Evolutionary conservation across 257 asterid species (phyloP).

Genomic region (Ilex aquifolium): DNA sequence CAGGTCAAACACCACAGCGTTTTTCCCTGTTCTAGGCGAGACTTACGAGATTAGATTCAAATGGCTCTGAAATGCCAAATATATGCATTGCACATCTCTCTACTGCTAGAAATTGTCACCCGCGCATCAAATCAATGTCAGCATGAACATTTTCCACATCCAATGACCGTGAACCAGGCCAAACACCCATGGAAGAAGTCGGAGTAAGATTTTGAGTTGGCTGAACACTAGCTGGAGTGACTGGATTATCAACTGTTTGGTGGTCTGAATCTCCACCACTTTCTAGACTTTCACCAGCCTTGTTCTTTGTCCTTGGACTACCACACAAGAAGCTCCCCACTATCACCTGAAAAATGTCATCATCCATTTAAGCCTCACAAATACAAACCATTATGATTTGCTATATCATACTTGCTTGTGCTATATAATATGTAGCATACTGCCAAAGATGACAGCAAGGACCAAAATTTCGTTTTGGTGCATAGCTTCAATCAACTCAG

Average conservation of each 20-base stretch:
- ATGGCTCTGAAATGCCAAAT: constrained; percentile 6
- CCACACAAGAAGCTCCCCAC: constrained; percentile 55
- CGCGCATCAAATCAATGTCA: constrained; percentile 47
- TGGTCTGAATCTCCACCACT: constrained; percentile 34
- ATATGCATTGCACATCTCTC: constrained; percentile 22
- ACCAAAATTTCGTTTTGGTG: no score
- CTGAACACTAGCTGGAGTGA: constrained; percentile 31
- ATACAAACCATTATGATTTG: no score
- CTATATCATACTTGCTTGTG: no score
- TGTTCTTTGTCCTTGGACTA: constrained; percentile 44
- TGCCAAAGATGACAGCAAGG: no score
- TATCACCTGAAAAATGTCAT: constrained; percentile 42
- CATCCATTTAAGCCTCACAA: neutral
- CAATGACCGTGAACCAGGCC: constrained; percentile 44
- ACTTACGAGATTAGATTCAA: no score
- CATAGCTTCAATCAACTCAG: no score
- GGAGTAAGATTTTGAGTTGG: constrained; percentile 38
- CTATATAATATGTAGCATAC: no score
- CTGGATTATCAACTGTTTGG: constrained; percentile 22
- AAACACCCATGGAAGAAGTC: constrained; percentile 40
- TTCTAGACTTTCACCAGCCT: constrained; percentile 32
- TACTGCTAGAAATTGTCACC: constrained; percentile 19
- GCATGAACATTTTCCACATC: constrained; percentile 25
- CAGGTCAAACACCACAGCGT: no score
- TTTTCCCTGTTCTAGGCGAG: no score